Conservation (phyloP, 192 early-diverging fungal species). For the Fimicolochytrium jonesii region DNA sequence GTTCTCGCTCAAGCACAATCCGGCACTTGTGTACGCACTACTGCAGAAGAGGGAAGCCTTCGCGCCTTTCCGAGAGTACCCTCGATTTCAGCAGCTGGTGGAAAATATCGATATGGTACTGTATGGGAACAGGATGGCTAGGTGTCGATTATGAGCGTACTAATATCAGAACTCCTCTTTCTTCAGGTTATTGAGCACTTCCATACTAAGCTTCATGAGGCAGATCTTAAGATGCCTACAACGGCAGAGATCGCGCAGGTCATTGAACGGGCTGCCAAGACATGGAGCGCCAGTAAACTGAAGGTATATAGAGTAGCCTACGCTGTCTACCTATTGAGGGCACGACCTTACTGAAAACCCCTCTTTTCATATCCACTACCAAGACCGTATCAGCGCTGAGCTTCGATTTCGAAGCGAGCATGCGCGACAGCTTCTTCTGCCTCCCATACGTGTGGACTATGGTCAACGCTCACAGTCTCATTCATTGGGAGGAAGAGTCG, state of each 20-base stretch:
- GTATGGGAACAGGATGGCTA: neutral
- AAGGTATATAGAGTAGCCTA: slow-evolving; percentile 25
- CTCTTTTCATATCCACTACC: neutral
- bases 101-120: slow-evolving; percentile 57
- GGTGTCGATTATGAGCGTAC: neutral
- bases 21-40: slow-evolving; percentile 66
- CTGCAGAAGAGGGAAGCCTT: slow-evolving; percentile 66
- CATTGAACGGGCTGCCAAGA: slow-evolving; percentile 60
- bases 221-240: slow-evolving; percentile 60
- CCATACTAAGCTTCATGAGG: slow-evolving; percentile 54
- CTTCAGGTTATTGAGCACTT: slow-evolving; percentile 60
- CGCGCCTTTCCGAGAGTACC: slow-evolving; percentile 44
- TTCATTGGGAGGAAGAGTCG: slow-evolving; percentile 70
- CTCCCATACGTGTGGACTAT: slow-evolving; percentile 63
- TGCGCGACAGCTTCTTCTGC: slow-evolving; percentile 56
- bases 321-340: slow-evolving; percentile 2
- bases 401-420: slow-evolving; percentile 65
- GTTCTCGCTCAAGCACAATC: slow-evolving; percentile 59
- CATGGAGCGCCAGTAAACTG: slow-evolving; percentile 55
- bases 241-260: slow-evolving; percentile 59
- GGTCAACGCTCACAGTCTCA: slow-evolving; percentile 50
- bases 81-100: slow-evolving; percentile 53
- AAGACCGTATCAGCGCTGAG: slow-evolving; percentile 51
- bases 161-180: too few relatives aligned
- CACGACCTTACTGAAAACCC: neutral